Conservation (phyloP, 2,329 filamentous ascomycete genomes). For the Bipolaris zeicola region DNA sequence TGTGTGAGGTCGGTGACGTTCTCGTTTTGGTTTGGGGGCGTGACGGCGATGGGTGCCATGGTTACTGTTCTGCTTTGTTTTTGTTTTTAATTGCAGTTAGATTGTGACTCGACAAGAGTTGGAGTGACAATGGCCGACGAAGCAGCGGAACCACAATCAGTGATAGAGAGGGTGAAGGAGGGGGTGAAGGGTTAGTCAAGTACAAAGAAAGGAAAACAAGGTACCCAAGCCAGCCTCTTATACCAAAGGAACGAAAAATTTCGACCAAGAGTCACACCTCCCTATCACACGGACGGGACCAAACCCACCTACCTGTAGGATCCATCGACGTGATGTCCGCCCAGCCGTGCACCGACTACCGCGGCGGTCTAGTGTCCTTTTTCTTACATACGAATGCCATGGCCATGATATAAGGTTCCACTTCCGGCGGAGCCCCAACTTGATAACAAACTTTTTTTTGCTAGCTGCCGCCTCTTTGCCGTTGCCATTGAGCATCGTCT, state of each 20-base stretch:
- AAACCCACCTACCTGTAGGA: constrained; percentile 14
- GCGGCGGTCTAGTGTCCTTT: constrained; percentile 11
- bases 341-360: constrained; percentile 20
- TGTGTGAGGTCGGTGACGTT: constrained; percentile 39
- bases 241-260: constrained; percentile 23
- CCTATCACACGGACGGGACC: constrained; percentile 31
- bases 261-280: constrained; percentile 33
- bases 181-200: neutral
- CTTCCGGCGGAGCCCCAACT: constrained; percentile 3
- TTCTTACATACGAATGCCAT: constrained; percentile 12
- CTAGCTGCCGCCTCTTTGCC: neutral
- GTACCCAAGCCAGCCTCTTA: constrained; percentile 19
- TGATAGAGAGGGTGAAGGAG: neutral
- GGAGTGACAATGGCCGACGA: neutral
- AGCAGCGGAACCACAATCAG: neutral
- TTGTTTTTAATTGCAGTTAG: neutral
- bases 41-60: constrained; percentile 43
- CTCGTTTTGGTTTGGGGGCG: constrained; percentile 35
- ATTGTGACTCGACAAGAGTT: neutral
- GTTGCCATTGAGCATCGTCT: neutral
- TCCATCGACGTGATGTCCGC: constrained; percentile 16
- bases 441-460: neutral
- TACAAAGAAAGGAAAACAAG: neutral
- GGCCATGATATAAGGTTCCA: constrained; percentile 23
- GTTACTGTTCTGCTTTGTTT: neutral